These are phyloP conservation scores for Xylariaceae sp. DNA, from an alignment of 2,329 filamentous ascomycete genomes.

Conservation along the genomic window DNA sequence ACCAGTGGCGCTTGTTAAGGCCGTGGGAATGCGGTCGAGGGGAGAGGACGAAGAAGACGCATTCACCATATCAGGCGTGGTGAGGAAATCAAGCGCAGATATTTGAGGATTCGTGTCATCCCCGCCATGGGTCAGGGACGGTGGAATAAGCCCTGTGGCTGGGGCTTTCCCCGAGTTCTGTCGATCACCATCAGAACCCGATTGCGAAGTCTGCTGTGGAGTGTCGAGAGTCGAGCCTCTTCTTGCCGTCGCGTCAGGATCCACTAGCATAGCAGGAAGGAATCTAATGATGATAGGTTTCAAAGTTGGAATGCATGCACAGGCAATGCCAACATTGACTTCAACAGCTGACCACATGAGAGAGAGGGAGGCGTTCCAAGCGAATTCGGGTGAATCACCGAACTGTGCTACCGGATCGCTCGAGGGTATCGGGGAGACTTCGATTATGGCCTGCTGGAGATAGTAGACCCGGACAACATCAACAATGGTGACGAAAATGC, in stretches of 20 bases:
- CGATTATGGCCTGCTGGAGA: constrained; percentile 70
- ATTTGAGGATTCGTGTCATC: constrained; percentile 34
- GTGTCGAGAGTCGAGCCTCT: constrained; percentile 29
- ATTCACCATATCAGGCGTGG: constrained; percentile 42
- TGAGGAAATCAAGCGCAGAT: constrained; percentile 50
- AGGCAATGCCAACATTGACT: constrained; percentile 87
- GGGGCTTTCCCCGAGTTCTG: constrained; percentile 5
- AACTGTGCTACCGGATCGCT: constrained; percentile 48
- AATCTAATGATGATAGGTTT: constrained; percentile 78
- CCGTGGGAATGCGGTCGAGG: constrained; percentile 31
- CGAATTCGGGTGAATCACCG: constrained; percentile 56
- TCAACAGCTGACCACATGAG: constrained; percentile 96
- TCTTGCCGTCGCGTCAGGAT: constrained; percentile 47
- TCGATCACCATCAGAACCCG: constrained; percentile 29
- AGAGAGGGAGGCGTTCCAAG: constrained; percentile 78
- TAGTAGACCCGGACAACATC: constrained; percentile 91
- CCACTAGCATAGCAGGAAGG: constrained; percentile 59
- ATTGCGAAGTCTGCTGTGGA: not conserved
- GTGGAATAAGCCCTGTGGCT: constrained; percentile 12
- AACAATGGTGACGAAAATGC: constrained; percentile 84
- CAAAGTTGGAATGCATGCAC: constrained; percentile 87
- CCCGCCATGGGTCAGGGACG: constrained; percentile 16
- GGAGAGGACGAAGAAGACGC: constrained; percentile 9
- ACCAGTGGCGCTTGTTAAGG: constrained; percentile 40
- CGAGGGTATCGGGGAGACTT: constrained; percentile 42